These are phyloP conservation scores for Spongospora subterranea DNA, from an alignment of 208 protist genomes.

Conservation along the genomic window DNA sequence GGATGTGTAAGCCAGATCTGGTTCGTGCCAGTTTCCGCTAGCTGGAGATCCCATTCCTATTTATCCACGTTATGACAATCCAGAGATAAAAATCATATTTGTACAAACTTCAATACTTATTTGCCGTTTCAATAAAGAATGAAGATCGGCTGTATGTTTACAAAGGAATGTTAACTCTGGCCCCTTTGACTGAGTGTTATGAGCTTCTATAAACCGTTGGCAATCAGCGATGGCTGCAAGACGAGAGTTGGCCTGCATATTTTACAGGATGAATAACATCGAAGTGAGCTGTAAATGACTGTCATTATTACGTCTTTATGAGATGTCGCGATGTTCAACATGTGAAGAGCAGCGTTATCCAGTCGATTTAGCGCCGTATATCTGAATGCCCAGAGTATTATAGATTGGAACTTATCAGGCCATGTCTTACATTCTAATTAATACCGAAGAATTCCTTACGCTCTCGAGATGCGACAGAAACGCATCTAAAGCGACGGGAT, in stretches of 20 bases:
- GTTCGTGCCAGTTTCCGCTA: neutral
- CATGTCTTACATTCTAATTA: neutral
- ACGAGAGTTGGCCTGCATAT: neutral
- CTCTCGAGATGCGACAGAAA: conserved; percentile 20
- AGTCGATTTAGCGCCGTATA: conserved; percentile 44
- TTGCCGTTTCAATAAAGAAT: neutral
- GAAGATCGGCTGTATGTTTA: conserved; percentile 12
- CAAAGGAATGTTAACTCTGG: neutral
- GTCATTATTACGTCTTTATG: conserved; percentile 45
- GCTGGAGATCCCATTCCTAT: neutral
- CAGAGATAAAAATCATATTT: neutral
- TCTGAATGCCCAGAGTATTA: neutral
- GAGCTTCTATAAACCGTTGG: neutral
- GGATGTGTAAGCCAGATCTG: neutral
- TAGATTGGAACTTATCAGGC: neutral
- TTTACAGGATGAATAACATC: neutral
- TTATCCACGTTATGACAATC: neutral
- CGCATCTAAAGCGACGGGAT: neutral
- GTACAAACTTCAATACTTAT: conserved; percentile 23
- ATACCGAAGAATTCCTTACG: neutral
- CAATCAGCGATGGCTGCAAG: neutral
- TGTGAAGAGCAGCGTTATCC: neutral
- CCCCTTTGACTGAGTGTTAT: neutral
- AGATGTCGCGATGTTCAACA: conserved; percentile 16
- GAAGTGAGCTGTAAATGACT: neutral